These are phyloP conservation scores for Ceratocystis cubensis DNA, from an alignment of 2,329 filamentous ascomycete genomes.

Conservation along the genomic window DNA sequence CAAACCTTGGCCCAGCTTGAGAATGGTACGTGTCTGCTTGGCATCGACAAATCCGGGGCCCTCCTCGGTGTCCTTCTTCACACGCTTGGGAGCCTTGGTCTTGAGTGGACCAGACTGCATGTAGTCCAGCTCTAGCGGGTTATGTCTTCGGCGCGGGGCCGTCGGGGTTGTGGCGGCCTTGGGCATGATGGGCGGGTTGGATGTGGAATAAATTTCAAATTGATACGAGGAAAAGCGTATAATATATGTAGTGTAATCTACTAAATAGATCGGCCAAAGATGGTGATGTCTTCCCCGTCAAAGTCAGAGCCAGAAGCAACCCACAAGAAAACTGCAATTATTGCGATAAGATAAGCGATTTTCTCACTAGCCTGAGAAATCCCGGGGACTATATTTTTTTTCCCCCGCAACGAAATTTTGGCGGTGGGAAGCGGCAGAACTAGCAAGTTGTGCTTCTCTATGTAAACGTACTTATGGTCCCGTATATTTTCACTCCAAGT, in stretches of 20 bases:
- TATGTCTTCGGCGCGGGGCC: conserved; percentile 60
- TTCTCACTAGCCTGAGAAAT: conserved; percentile 7
- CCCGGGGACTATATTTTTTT: conserved; percentile 4
- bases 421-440: conserved; percentile 19
- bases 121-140: conserved; percentile 83
- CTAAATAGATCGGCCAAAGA: too few relatives aligned
- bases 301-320: conserved; percentile 14
- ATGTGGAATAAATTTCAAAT: not conserved
- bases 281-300: not conserved
- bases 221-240: not conserved
- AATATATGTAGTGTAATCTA: too few relatives aligned
- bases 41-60: conserved; percentile 69
- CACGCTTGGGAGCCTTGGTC: conserved; percentile 50
- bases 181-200: conserved; percentile 48
- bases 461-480: conserved; percentile 16
- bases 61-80: conserved; percentile 43
- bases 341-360: conserved; percentile 21
- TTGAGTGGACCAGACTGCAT: conserved; percentile 57
- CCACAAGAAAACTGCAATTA: conserved; percentile 20
- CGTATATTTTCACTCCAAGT: not conserved
- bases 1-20: conserved; percentile 79
- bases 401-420: conserved; percentile 21
- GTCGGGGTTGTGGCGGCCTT: conserved; percentile 53
- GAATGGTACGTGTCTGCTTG: conserved; percentile 75
- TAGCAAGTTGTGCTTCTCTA: not conserved